These are phyloP conservation scores for Silene uniflora DNA, from an alignment of 148 eudicot species.

Conservation along the genomic window DNA sequence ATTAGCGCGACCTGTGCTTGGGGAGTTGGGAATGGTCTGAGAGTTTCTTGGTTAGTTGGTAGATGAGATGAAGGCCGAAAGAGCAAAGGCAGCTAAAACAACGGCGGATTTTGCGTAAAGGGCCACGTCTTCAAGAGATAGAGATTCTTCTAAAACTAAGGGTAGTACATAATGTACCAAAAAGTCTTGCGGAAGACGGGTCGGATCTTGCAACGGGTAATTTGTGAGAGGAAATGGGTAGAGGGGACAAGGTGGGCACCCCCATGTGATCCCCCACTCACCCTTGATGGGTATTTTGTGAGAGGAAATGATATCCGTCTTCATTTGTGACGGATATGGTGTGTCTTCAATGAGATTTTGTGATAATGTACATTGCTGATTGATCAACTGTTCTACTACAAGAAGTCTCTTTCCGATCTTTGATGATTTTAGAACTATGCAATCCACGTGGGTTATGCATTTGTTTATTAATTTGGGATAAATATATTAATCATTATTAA, in stretches of 20 bases:
- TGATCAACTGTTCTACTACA: not conserved
- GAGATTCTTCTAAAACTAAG: slow-evolving; percentile 20
- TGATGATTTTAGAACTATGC: slow-evolving; percentile 20
- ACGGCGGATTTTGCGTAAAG: slow-evolving; percentile 65
- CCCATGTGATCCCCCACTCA: no score
- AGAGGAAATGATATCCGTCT: no score
- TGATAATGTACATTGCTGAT: not conserved
- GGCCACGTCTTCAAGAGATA: slow-evolving; percentile 51
- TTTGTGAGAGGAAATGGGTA: no score
- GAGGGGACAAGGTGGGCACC: no score
- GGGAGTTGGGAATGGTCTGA: no score
- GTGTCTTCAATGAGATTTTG: no score
- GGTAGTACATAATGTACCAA: no score
- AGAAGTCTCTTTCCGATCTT: slow-evolving; percentile 30
- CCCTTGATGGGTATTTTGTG: no score
- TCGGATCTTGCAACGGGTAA: no score
- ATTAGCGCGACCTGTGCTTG: no score
- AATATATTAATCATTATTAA: not conserved
- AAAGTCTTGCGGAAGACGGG: no score
- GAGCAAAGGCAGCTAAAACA: slow-evolving; percentile 37
- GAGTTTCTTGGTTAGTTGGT: slow-evolving; percentile 40
- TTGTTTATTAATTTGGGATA: slow-evolving; percentile 26
- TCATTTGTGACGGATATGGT: no score
- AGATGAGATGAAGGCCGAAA: slow-evolving; percentile 11
- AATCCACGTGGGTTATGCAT: slow-evolving; percentile 19